These are phyloP conservation scores for Exophiala viscosa DNA, from an alignment of 2,329 filamentous ascomycete species.

Conservation along the genomic window DNA sequence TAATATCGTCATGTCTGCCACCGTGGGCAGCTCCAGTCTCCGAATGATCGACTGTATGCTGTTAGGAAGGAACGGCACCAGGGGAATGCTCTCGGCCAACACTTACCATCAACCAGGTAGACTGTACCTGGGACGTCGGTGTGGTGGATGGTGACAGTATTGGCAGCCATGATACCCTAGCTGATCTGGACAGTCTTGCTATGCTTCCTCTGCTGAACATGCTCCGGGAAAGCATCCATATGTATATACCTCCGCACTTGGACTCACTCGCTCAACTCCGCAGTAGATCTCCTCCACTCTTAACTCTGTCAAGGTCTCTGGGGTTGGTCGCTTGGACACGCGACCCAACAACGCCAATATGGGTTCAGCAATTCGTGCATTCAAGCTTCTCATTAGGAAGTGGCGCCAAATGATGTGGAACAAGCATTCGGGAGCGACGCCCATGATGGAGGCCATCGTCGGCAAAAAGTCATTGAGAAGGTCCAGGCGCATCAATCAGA, in stretches of 20 bases:
- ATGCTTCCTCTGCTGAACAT: too few relatives aligned
- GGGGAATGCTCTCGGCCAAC: background rate
- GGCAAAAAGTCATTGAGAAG: background rate
- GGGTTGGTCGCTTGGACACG: too few relatives aligned
- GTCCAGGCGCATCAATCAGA: slow-evolving; percentile 1
- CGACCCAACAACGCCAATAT: too few relatives aligned
- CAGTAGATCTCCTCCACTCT: too few relatives aligned
- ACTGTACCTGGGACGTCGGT: background rate
- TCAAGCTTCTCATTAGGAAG: too few relatives aligned
- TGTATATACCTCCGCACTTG: too few relatives aligned
- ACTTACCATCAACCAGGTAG: background rate
- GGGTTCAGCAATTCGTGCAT: too few relatives aligned
- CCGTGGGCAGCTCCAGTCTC: background rate
- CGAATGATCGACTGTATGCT: background rate
- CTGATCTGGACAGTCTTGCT: background rate
- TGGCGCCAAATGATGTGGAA: background rate
- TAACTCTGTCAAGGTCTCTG: too few relatives aligned
- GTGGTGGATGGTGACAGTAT: background rate
- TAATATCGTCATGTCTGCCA: background rate
- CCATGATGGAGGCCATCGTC: too few relatives aligned
- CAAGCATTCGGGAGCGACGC: background rate
- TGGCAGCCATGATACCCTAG: background rate
- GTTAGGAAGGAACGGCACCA: background rate
- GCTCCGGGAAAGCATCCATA: too few relatives aligned
- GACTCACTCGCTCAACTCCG: too few relatives aligned